phyloP scores from a whole-genome alignment of 495 filamentous ascomycete genomes.

The Cudoniella acicularis region DNA sequence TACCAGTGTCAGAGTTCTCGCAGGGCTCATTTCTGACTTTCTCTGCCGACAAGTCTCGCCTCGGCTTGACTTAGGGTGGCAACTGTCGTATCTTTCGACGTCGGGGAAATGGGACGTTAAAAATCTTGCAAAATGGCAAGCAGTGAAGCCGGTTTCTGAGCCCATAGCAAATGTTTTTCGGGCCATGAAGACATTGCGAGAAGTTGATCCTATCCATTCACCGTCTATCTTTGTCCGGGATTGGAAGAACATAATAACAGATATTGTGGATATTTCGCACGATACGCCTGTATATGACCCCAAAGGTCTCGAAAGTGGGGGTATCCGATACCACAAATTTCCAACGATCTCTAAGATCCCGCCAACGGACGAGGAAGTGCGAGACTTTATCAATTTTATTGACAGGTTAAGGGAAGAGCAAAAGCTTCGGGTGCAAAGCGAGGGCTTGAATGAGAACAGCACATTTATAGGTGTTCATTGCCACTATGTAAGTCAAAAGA shows the following conservation, averaged over 20 bases:
- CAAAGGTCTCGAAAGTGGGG: constrained; percentile 63
- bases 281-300: constrained; percentile 83
- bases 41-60: constrained; percentile 68
- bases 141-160: constrained; percentile 69
- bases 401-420: constrained; percentile 61
- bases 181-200: constrained; percentile 83
- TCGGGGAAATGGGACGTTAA: constrained; percentile 98
- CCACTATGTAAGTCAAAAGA: constrained; percentile 62
- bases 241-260: constrained; percentile 62
- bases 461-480: constrained; percentile 79
- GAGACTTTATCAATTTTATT: constrained; percentile 72
- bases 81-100: constrained; percentile 77
- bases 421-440: constrained; percentile 34
- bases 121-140: constrained; percentile 88
- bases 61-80: constrained; percentile 81
- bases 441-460: constrained; percentile 29
- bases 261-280: constrained; percentile 85
- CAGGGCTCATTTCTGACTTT: constrained; percentile 80
- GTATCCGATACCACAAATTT: constrained; percentile 80
- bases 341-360: constrained; percentile 91
- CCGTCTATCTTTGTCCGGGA: constrained; percentile 68
- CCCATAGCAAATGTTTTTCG: constrained; percentile 74
- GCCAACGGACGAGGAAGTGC: constrained; percentile 65
- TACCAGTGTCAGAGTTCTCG: constrained; percentile 67
- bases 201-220: constrained; percentile 79